Evolutionary conservation across 1,139 yeast species (phyloP).

Genomic region (Sugiyamaella japonica): DNA sequence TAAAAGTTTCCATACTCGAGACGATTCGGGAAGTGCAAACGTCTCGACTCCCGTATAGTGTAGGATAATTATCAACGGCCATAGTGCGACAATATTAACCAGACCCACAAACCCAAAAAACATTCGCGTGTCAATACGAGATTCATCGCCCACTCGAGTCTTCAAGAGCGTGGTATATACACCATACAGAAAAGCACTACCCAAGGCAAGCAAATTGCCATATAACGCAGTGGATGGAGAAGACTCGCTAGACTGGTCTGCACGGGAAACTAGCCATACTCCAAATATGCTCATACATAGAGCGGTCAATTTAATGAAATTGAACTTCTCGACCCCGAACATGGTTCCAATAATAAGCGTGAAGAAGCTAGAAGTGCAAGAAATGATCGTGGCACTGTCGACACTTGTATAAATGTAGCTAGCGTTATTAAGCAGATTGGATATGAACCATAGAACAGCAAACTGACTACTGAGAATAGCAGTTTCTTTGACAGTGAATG

Average conservation of each 20-base stretch:
- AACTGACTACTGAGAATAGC: conserved; percentile 70
- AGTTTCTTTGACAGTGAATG: conserved; percentile 39
- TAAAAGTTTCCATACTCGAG: conserved; percentile 55
- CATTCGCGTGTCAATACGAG: conserved; percentile 74
- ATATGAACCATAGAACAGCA: conserved; percentile 83
- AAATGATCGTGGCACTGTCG: conserved; percentile 86
- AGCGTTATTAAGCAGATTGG: conserved; percentile 86
- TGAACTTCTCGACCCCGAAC: conserved; percentile 69
- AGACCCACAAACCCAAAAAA: conserved; percentile 95
- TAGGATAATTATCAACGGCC: conserved; percentile 77
- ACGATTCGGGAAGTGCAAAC: conserved; percentile 65
- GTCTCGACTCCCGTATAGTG: conserved; percentile 63
- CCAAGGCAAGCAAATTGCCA: conserved; percentile 78
- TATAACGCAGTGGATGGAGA: conserved; percentile 51
- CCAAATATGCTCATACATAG: conserved; percentile 74
- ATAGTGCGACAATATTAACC: conserved; percentile 68
- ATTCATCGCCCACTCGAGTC: conserved; percentile 67
- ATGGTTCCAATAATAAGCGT: conserved; percentile 80
- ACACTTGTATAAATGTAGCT: conserved; percentile 86
- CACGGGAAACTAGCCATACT: conserved; percentile 70
- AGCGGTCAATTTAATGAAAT: conserved; percentile 63
- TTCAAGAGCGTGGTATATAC: conserved; percentile 86
- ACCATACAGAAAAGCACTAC: conserved; percentile 86
- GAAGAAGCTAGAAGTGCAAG: conserved; percentile 91
- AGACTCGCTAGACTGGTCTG: conserved; percentile 41